A percentile compares a stretch with the other conserved stretches of the same genome.
These are phyloP conservation scores for Alternaria sp. DNA, from an alignment of 2,329 filamentous ascomycete species.

Conservation along the genomic window DNA sequence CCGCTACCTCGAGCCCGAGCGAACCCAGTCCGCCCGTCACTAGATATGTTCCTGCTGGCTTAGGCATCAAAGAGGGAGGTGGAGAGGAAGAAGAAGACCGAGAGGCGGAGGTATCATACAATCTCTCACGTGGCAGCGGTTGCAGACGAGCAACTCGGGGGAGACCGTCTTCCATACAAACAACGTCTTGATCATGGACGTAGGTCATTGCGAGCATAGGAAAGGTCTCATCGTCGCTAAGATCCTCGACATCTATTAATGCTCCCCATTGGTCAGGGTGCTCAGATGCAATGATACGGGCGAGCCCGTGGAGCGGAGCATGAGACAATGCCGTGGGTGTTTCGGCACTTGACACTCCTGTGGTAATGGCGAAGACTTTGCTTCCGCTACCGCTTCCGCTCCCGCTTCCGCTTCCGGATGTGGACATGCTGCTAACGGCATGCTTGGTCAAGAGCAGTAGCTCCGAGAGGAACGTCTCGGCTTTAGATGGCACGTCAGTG, in stretches of 20 bases:
- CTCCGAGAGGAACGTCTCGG: background rate
- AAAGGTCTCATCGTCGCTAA: conserved; percentile 20
- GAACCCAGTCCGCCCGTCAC: conserved; percentile 53
- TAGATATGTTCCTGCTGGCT: conserved; percentile 53
- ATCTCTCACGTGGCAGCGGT: background rate
- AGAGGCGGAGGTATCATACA: background rate
- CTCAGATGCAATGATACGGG: conserved; percentile 49
- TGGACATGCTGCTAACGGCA: background rate
- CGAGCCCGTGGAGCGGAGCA: background rate
- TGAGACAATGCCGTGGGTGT: background rate
- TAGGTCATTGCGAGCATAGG: conserved; percentile 50
- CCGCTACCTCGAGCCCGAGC: conserved; percentile 49
- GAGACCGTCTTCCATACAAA: background rate
- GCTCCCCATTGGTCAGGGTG: conserved; percentile 50
- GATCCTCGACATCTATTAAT: conserved; percentile 27
- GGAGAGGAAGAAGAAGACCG: background rate
- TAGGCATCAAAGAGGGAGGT: conserved; percentile 21
- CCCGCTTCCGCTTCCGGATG: background rate
- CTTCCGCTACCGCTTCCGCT: background rate
- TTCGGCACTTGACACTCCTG: background rate
- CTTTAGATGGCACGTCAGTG: background rate
- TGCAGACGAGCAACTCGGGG: background rate
- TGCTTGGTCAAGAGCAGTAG: background rate
- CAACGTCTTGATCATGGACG: conserved; percentile 20
- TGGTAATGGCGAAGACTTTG: background rate